Evolutionary conservation across 306 rosid genomes (phyloP).

Genomic region (Dryas octopetala): DNA sequence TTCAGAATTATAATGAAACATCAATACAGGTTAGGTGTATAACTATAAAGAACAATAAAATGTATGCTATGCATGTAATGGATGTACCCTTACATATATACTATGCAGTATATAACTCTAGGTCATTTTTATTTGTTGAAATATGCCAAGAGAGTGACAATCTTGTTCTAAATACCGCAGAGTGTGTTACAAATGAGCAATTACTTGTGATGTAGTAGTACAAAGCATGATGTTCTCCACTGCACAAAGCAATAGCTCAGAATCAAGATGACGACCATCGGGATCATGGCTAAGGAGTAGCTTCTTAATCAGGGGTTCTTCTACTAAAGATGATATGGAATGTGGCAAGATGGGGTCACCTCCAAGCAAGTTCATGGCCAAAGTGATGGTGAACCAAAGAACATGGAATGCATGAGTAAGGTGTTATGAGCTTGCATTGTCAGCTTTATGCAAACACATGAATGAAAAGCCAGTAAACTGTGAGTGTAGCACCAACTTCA

Average conservation of each 20-base stretch:
- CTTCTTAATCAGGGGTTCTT: conserved; percentile 44
- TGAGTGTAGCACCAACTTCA: not conserved
- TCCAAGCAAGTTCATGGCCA: conserved; percentile 39
- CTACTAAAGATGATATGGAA: conserved; percentile 25
- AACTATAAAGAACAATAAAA: not conserved
- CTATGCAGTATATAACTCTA: not conserved
- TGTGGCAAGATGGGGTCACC: conserved; percentile 20
- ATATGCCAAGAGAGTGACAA: not conserved
- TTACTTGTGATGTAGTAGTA: conserved; percentile 35
- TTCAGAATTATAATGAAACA: too few species aligned
- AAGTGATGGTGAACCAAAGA: conserved; percentile 22
- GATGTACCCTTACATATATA: not conserved
- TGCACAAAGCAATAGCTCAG: conserved; percentile 48
- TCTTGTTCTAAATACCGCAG: not conserved
- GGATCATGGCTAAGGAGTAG: conserved; percentile 65
- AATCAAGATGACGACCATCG: conserved; percentile 62
- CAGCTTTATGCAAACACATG: conserved; percentile 1
- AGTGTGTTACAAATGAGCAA: not conserved
- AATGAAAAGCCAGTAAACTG: not conserved
- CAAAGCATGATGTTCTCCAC: conserved; percentile 53
- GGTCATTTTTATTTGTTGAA: too few species aligned
- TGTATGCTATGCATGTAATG: not conserved
- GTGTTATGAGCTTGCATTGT: not conserved
- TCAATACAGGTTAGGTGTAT: too few species aligned
- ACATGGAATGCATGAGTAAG: not conserved